Percentiles rank a stretch among this genome's conserved stretches.
Conservation (phyloP, 768 basidiomycete genomes). For the Chiua virens region DNA sequence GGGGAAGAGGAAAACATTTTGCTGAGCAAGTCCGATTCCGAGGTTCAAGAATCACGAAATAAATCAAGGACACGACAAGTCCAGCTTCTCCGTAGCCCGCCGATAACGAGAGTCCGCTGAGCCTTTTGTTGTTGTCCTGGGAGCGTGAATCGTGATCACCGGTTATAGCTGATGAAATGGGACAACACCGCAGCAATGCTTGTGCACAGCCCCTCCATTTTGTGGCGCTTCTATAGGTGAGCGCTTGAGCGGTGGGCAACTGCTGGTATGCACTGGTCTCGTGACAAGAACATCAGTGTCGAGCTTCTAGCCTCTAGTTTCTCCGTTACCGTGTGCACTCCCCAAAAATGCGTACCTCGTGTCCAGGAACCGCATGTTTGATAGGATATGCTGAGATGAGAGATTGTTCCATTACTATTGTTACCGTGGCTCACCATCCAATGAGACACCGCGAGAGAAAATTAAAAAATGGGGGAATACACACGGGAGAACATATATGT, state of each 20-base stretch:
- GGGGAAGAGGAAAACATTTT: too few species aligned
- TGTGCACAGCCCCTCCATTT: background rate
- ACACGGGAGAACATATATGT: background rate
- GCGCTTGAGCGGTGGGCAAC: too few species aligned
- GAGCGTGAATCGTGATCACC: background rate
- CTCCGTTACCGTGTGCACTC: background rate
- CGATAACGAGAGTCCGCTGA: too few species aligned
- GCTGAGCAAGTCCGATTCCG: too few species aligned
- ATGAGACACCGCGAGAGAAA: background rate
- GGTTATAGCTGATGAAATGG: too few species aligned
- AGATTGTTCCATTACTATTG: background rate
- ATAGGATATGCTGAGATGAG: background rate
- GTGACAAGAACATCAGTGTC: too few species aligned
- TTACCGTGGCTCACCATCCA: background rate
- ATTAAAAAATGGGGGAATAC: too few species aligned
- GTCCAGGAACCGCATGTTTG: too few species aligned
- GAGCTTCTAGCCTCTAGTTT: background rate
- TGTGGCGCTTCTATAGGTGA: background rate
- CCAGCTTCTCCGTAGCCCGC: too few species aligned
- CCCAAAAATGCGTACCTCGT: background rate
- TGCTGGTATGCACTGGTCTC: too few species aligned
- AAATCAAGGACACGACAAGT: too few species aligned
- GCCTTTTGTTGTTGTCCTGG: background rate
- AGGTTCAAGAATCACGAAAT: too few species aligned
- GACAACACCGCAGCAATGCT: background rate